Percentiles rank a stretch among this genome's conserved stretches.
Conservation (phyloP, 345 rosid genomes). For the Camelina hispida region DNA sequence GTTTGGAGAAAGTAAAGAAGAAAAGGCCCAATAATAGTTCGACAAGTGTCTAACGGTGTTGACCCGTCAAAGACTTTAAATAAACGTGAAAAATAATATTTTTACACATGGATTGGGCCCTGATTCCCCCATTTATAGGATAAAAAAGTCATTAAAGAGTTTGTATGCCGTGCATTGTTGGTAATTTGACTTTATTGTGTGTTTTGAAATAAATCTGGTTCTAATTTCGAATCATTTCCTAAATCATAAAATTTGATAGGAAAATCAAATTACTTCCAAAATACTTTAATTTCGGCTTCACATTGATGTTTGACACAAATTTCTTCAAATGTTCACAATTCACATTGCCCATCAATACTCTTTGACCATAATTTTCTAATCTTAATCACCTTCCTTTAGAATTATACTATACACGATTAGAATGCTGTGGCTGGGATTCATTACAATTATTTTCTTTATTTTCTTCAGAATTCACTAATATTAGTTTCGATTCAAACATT, state of each 20-base stretch:
- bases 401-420: no score
- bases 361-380: no score
- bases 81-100: not conserved
- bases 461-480: no score
- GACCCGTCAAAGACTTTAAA: constrained; percentile 30
- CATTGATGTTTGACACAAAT: not conserved
- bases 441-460: no score
- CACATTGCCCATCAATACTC: no score
- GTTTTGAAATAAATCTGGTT: not conserved
- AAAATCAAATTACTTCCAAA: no score
- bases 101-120: not conserved
- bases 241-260: not conserved
- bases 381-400: not conserved
- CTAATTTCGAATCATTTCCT: not conserved
- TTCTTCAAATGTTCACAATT: no score
- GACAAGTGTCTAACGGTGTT: constrained; percentile 39
- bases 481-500: not conserved
- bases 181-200: constrained; percentile 8
- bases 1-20: constrained; percentile 1
- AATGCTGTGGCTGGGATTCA: not conserved
- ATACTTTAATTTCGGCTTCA: not conserved
- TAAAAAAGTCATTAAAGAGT: not conserved
- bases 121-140: not conserved
- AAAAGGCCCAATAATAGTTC: constrained; percentile 1
- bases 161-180: constrained; percentile 9